Evolutionary conservation across 768 basidiomycete genomes (phyloP), one percentile per base, ranked within the genome.

Genomic region (Leucocoprinus leucothites): DNA sequence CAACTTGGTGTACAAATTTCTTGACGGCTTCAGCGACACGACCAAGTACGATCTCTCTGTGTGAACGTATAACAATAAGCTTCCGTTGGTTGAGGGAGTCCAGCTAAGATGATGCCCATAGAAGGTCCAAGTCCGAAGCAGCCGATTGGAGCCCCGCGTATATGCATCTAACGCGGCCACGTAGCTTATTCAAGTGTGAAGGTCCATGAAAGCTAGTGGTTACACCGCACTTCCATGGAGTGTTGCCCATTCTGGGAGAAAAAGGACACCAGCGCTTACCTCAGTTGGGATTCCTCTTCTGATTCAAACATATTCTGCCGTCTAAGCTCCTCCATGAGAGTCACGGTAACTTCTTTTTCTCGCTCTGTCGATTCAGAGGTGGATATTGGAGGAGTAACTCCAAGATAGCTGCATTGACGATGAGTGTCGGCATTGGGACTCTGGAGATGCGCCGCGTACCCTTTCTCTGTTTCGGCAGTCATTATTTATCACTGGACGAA

Each of bases 1-100:
- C 88, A 1, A 95, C 85, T 59, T 82, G 82, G 65, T 83, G 84
- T 47, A 99, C 97, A 67, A 98, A 99, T 66, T 91, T 85, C 74
- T 93, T 94, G 61, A 98, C 93, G 24, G 97, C 78, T 51, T 86
- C 83, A 41, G 91, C 86, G 44, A 99, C 84, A 44, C 91, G 87
- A 16, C 92, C 95, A 18, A 99, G 81, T 11, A 98, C 91, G 53
- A 91, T 81, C 74, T 98, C 96, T 76, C 97, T 98, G 71, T 40
- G 54, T 59, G 21, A 53, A 44, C n/a, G 43, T 21, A 47, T 43
- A 22, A 25, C 22, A 50, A 47, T 48, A 22, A 56, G 53, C 11
- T 51, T 36, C 16, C 16, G 14, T 41, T 22, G 26, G 18, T 22
- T 1, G 34, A 21, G 22, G 24, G 25, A 22, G 38, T 34, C 21